Base-by-base conservation (phyloP, 2,329 filamentous ascomycete species). In the Alternaria triticina region DNA sequence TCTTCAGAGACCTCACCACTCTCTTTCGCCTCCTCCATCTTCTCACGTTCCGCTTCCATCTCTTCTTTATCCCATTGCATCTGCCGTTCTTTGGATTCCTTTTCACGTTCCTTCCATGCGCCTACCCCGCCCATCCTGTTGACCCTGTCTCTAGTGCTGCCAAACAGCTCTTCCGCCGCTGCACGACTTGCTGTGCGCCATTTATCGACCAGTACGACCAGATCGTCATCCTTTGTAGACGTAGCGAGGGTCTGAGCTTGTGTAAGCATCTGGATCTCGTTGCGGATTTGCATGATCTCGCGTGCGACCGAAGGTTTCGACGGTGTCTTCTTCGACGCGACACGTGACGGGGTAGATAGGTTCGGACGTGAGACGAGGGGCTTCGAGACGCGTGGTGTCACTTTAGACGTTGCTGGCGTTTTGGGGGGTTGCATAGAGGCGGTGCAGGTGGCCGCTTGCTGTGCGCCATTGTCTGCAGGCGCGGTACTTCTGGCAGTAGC, bases 151-250 rank as follows among this genome's bases (percentile, higher is more conserved):
- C 85, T 84, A 22, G 90, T 87, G 20, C 82, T 80, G 23, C 80
- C 83, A 75, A 90, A 92, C 11, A 92, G 79, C 71, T 91, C 89
- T 68, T 93, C 90, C 1, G 90, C 90, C 7, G 89, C 90, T 54
- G 84, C 80, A 65, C 89, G 84, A 62, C 86, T 87, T 17, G 88
- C 86, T 0, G 73, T 77, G 50, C 83, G 86, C 91, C 91, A 93
- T 74, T 86, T 90, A 4, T 74, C 75, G 45, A 87, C 85, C 67
- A 92, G 72, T 0, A 74, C 78, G 45, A 85, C 79, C 23, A 93
- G 80, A 61, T 91, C 87, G 1, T 79, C 82, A 73, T 89, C 86
- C 59, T 78, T 77, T 12, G 70, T 69, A 2, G 77, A 75, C 4
- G 75, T 77, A 25, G 71, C 72, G 8, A 81, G 74, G 4, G 73